Conservation (phyloP, 495 filamentous ascomycete species). For the Tuber indicum region DNA sequence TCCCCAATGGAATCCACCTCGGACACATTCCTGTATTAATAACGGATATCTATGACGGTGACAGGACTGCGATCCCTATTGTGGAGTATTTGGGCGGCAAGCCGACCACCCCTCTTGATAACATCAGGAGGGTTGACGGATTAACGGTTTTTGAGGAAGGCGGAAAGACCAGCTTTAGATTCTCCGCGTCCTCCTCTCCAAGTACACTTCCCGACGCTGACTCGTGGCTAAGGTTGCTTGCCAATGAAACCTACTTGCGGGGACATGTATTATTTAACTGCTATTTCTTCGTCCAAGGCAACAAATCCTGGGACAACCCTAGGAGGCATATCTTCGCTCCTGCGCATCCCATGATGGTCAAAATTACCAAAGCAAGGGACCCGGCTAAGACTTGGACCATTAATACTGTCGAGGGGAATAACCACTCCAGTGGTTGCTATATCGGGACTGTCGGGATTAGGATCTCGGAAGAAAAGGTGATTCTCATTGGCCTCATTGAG, state of each 20-base stretch:
- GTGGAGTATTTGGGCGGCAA: slow-evolving; percentile 93
- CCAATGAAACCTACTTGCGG: slow-evolving; percentile 83
- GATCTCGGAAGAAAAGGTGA: slow-evolving; percentile 65
- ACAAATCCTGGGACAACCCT: slow-evolving; percentile 94
- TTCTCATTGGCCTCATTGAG: slow-evolving; percentile 78
- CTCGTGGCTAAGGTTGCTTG: slow-evolving; percentile 80
- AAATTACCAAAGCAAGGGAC: slow-evolving; percentile 69
- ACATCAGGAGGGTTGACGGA: slow-evolving; percentile 61
- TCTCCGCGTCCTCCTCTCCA: slow-evolving; percentile 61
- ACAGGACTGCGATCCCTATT: slow-evolving; percentile 66
- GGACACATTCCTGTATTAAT: slow-evolving; percentile 72
- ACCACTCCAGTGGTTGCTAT: slow-evolving; percentile 58
- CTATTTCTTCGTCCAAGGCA: slow-evolving; percentile 89
- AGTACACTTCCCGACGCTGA: slow-evolving; percentile 65
- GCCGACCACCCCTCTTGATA: slow-evolving; percentile 74
- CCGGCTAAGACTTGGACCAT: slow-evolving; percentile 58
- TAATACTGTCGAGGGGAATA: slow-evolving; percentile 67
- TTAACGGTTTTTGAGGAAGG: slow-evolving; percentile 67
- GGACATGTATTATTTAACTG: slow-evolving; percentile 88
- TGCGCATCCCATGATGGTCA: slow-evolving; percentile 74
- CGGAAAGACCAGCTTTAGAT: slow-evolving; percentile 68
- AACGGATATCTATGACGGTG: slow-evolving; percentile 69
- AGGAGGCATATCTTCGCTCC: slow-evolving; percentile 85
- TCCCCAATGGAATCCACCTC: slow-evolving; percentile 79
- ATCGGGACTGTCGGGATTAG: slow-evolving; percentile 79